Evolutionary conservation across 1,139 yeast genomes (phyloP).

Genomic region (Candida glucosophila): DNA sequence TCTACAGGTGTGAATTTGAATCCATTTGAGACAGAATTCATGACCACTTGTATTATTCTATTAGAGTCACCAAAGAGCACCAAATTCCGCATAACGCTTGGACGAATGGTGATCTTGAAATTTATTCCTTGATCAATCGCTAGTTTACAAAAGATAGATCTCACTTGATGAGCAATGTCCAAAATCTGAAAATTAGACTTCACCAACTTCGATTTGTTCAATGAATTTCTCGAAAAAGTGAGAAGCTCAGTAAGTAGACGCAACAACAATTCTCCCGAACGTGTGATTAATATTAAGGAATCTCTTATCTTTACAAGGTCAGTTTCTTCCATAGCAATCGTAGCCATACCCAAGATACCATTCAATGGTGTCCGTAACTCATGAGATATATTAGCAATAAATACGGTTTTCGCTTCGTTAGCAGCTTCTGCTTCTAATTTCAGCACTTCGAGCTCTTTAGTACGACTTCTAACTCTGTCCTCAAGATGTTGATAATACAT

Average conservation of each 20-base stretch:
- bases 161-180: slow-evolving; percentile 75
- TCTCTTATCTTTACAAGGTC: slow-evolving; percentile 60
- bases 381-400: slow-evolving; percentile 93
- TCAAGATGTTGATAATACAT: slow-evolving; percentile 78
- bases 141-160: slow-evolving; percentile 79
- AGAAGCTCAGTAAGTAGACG: slow-evolving; percentile 84
- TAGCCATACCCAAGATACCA: slow-evolving; percentile 94
- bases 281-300: slow-evolving; percentile 62
- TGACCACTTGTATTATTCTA: slow-evolving; percentile 76
- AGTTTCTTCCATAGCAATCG: slow-evolving; percentile 81
- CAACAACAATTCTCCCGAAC: slow-evolving; percentile 79
- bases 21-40: slow-evolving; percentile 82
- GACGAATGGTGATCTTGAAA: slow-evolving; percentile 47
- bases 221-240: slow-evolving; percentile 85
- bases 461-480: slow-evolving; percentile 81
- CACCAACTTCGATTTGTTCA: slow-evolving; percentile 77
- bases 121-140: slow-evolving; percentile 72
- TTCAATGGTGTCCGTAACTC: slow-evolving; percentile 92
- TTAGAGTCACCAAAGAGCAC: slow-evolving; percentile 78
- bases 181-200: slow-evolving; percentile 67
- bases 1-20: slow-evolving; percentile 84
- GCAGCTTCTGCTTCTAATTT: slow-evolving; percentile 89
- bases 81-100: slow-evolving; percentile 53
- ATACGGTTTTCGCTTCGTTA: slow-evolving; percentile 88
- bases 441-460: slow-evolving; percentile 82